Conservation (phyloP, 164 flowering plant genomes). For the Magnolia sinica region DNA sequence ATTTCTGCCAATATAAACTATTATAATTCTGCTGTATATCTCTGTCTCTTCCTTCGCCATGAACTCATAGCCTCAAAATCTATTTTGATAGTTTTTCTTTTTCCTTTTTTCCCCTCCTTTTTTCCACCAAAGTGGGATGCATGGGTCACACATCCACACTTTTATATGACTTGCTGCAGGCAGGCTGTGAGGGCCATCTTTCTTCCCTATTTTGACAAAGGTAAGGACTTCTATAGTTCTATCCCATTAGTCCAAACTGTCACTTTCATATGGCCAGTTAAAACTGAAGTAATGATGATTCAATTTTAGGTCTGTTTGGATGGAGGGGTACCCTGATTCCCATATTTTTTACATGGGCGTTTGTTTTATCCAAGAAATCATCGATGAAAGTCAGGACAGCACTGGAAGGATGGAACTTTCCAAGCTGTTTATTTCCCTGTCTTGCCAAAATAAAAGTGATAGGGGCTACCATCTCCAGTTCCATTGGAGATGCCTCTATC, state of each 20-base stretch:
- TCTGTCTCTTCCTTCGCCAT: not conserved
- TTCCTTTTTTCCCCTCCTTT: conserved; percentile 1
- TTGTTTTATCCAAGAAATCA: not conserved
- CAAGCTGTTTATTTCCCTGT: not conserved
- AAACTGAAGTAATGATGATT: not conserved
- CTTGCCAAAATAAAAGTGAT: not conserved
- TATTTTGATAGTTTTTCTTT: not conserved
- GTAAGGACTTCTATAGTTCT: conserved; percentile 33
- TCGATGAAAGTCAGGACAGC: not conserved
- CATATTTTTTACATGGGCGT: too few species aligned
- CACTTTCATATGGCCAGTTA: not conserved
- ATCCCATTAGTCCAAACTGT: conserved; percentile 5
- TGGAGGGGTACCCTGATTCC: not conserved
- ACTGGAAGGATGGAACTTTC: not conserved
- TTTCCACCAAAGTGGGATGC: conserved; percentile 8
- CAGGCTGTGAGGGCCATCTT: conserved; percentile 59
- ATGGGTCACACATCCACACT: conserved; percentile 13
- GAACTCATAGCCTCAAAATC: not conserved
- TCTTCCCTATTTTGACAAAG: conserved; percentile 61
- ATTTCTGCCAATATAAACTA: too few species aligned
- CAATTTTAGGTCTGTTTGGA: not conserved
- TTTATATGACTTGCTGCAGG: conserved; percentile 46
- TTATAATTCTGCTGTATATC: too few species aligned
- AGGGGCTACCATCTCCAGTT: not conserved
- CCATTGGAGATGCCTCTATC: not conserved